These are phyloP conservation scores for Rhizophora apiculata DNA, from an alignment of 345 rosid genomes.

Conservation along the genomic window DNA sequence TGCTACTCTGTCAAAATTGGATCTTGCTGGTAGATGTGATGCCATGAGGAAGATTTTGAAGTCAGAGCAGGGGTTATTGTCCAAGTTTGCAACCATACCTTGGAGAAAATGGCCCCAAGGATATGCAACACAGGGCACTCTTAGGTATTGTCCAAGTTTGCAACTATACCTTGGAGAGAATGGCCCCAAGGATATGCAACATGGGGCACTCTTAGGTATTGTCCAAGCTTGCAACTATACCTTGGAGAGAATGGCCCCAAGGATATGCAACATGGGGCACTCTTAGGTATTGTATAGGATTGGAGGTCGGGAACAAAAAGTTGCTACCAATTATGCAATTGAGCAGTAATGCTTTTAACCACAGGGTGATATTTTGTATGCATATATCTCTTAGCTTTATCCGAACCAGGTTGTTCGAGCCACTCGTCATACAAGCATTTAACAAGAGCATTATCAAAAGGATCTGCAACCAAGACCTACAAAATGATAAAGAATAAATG, in stretches of 20 bases:
- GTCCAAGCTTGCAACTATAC: neutral
- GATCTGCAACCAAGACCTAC: slow-evolving; percentile 62
- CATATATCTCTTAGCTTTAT: slow-evolving; percentile 62
- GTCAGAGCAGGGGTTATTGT: neutral
- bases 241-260: neutral
- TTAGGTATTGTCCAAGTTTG: neutral
- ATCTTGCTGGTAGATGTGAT: slow-evolving; percentile 8
- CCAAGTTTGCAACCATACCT: neutral
- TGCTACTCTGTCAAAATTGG: slow-evolving; percentile 43
- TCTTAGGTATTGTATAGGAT: neutral
- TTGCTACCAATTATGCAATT: slow-evolving; percentile 75
- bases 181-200: neutral
- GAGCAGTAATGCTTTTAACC: slow-evolving; percentile 65
- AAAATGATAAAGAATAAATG: neutral
- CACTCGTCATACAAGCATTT: slow-evolving; percentile 68
- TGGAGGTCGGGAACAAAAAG: neutral
- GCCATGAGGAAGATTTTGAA: neutral
- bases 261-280: neutral
- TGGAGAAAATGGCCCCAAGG: slow-evolving; percentile 1
- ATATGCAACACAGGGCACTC: neutral
- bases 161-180: neutral
- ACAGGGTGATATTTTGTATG: slow-evolving; percentile 87
- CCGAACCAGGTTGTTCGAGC: slow-evolving; percentile 88
- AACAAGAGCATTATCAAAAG: slow-evolving; percentile 67
- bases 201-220: neutral